Evolutionary conservation across 2,329 filamentous ascomycete species (phyloP), one percentile per base, ranked within the genome.

Genomic region (Nemania sp.): DNA sequence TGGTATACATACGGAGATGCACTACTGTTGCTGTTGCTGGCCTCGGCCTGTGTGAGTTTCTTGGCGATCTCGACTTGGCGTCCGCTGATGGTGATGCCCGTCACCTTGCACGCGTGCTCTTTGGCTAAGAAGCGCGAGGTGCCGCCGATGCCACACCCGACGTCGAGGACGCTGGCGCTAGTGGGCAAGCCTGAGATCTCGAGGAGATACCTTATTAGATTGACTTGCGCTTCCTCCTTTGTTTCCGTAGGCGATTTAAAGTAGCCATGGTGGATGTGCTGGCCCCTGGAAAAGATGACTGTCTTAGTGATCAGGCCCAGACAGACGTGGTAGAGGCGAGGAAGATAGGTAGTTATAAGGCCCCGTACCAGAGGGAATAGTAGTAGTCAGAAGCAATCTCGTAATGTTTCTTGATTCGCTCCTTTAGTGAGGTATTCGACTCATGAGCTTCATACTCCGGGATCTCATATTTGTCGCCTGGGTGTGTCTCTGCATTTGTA

Each of bases 221-320:
- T 87, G 26, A 85, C 74, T 76, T 89, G 88, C 2, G 87, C 87
- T 32, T 81, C 79, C 71, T 89, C 87, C 74, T 89, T 89, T 70
- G 82, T 85, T 70, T 88, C 86, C 20, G 73, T 79, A 0, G 82
- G 78, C 64, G 80, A 81, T 64, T 80, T 80, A 56, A 87, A 90
- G 75, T 89, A 88, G 62, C 87, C 87, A 70, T 90, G 87, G 74
- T 89, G 88, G 74, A 89, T 89, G 73, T 89, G 87, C 74, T 89
- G 87, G 62, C 87, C 87, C 87, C 86, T 88, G 41, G 18, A n/a
- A 22, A 22, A 6, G 24, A 24, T 10, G 24, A 6, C 8, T 35
- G 22, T 24, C 24, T 73, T 54, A 69, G 69, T 45, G 11, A 59
- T 26, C 35, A 18, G 24, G 15, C n/a, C 52, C 45, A 45, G 54